Evolutionary conservation across 2,329 filamentous ascomycete genomes (phyloP).

Genomic region (Huntiella savannae): DNA sequence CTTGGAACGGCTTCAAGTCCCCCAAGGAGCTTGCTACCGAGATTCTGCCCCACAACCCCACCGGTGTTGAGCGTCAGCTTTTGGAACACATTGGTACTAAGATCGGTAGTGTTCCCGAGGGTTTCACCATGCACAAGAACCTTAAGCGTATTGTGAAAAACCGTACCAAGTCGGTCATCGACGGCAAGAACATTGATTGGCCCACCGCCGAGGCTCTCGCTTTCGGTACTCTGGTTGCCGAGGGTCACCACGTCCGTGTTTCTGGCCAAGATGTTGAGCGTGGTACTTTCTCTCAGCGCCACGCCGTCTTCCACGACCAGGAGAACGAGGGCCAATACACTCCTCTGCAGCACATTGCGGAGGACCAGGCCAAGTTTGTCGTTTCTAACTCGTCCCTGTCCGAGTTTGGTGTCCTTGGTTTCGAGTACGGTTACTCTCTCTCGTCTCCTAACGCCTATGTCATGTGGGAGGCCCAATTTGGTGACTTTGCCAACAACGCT

Average conservation of each 20-base stretch:
- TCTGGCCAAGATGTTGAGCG: slow-evolving; percentile 98
- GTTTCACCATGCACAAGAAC: slow-evolving; percentile 82
- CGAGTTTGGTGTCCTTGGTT: slow-evolving; percentile 60
- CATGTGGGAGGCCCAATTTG: slow-evolving; percentile 99
- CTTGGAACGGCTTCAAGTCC: slow-evolving; percentile 99
- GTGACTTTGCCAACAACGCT: slow-evolving; percentile 98
- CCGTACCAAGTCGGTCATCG: slow-evolving; percentile 77
- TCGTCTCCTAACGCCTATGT: slow-evolving; percentile 93
- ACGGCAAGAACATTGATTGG: slow-evolving; percentile 94
- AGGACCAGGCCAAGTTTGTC: slow-evolving; percentile 87
- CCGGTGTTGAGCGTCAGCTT: slow-evolving; percentile 52
- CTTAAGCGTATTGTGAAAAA: slow-evolving; percentile 85
- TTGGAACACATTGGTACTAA: slow-evolving; percentile 67
- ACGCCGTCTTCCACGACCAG: slow-evolving; percentile 94
- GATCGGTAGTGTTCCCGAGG: slow-evolving; percentile 63
- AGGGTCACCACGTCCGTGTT: slow-evolving; percentile 92
- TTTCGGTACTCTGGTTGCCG: slow-evolving; percentile 74
- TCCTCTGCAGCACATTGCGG: slow-evolving; percentile 70
- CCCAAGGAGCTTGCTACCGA: slow-evolving; percentile 94
- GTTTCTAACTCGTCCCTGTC: slow-evolving; percentile 86
- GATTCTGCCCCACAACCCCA: slow-evolving; percentile 78
- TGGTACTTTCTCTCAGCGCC: slow-evolving; percentile 96
- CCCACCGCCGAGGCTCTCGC: slow-evolving; percentile 90
- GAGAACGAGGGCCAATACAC: slow-evolving; percentile 86
- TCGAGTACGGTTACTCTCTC: slow-evolving; percentile 96